Evolutionary conservation across 1,139 yeast species (phyloP), one percentile per base, ranked within the genome.

Genomic region (Protomyces inundatus): DNA sequence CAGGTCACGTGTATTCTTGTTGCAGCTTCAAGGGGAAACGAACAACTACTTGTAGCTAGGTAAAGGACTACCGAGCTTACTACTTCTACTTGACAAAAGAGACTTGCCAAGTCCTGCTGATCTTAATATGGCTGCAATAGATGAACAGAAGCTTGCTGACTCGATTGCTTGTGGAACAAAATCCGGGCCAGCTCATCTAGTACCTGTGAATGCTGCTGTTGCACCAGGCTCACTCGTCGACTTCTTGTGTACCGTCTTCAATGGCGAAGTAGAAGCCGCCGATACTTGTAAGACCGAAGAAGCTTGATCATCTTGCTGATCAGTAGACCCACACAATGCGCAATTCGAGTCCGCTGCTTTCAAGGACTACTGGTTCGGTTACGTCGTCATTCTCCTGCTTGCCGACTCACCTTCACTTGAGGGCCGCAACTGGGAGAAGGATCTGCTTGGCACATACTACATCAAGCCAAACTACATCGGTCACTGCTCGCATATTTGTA

Each of bases 381-480:
- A 89, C 9, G 88, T 90, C 74, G 88, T 90, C 0, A 97, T 76
- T 10, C 75, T 91, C 14, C 87, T 93, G 95, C 85, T 90, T 10
- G 78, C 88, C 33, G 97, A 93, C 4, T 90, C 86, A 71, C 80
- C 84, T 4, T 82, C 65, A 6, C 63, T 67, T 34, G 66, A 61
- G 32, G 79, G 5, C 73, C 77, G 78, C 67, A 72, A 23, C 70
- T 74, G 35, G 57, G 55, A 63, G 74, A 76, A 60, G 73, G 75
- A 14, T 81, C 88, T 97, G 95, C 89, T 69, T 87, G 88, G 72
- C 90, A 87, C 74, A 89, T 97, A 73, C 77, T 93, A 66, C 45
- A 80, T 91, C 66, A 88, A 88, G 69, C 95, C 97, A 4, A 88
- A 90, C 71, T 93, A 87, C 72, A 96, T 97, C 0, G 98, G 98